A percentile compares a stretch with the other conserved stretches of the same genome.
Conservation (phyloP, 2,329 filamentous ascomycete species). For the Colletotrichum lentis region DNA sequence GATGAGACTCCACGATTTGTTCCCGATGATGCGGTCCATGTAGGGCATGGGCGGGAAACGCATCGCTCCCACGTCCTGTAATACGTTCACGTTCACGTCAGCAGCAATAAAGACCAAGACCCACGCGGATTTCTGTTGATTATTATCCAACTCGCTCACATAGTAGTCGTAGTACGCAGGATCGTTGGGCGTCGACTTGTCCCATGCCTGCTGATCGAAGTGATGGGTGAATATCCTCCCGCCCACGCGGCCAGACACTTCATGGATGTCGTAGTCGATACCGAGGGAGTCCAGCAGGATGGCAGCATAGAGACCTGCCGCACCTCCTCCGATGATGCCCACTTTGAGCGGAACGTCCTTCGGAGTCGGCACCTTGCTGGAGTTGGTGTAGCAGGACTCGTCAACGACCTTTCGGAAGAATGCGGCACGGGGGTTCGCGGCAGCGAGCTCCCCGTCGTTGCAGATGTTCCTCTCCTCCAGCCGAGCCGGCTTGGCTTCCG, state of each 20-base stretch:
- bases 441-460: constrained; percentile 37
- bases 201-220: constrained; percentile 43
- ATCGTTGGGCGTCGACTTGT: constrained; percentile 37
- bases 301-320: constrained; percentile 48
- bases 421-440: constrained; percentile 38
- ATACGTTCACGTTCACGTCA: constrained; percentile 12
- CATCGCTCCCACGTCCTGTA: constrained; percentile 52
- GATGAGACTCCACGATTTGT: constrained; percentile 39
- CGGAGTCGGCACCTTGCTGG: constrained; percentile 30
- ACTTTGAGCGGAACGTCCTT: constrained; percentile 41
- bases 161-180: constrained; percentile 47
- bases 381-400: constrained; percentile 35
- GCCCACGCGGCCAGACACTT: constrained; percentile 48
- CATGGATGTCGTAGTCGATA: constrained; percentile 50
- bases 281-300: constrained; percentile 46
- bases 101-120: neutral
- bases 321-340: constrained; percentile 51
- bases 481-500: neutral
- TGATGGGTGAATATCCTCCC: constrained; percentile 49
- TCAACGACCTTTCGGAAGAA: constrained; percentile 38
- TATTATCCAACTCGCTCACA: constrained; percentile 19
- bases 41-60: constrained; percentile 49
- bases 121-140: no score
- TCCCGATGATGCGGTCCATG: constrained; percentile 43
- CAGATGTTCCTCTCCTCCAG: constrained; percentile 27